Base-by-base conservation (phyloP, 1,284 basidiomycete species). In the Puccinia novopanici region DNA sequence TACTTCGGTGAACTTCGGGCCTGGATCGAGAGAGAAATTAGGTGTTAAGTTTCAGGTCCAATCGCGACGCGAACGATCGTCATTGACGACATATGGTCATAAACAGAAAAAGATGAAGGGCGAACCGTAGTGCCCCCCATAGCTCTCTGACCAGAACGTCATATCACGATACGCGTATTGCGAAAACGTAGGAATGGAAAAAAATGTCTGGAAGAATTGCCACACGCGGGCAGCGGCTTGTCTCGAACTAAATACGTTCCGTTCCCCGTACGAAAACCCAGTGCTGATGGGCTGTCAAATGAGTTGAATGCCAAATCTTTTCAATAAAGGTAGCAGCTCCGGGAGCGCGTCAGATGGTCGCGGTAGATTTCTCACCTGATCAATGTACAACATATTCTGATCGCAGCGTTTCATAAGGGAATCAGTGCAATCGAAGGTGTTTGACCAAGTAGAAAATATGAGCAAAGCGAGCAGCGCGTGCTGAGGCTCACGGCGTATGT, bases 301-400 rank as follows among this genome's bases (percentile, higher is more conserved):
- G 27, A 42, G 30, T 24, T 73, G 6, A n/a, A 34, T n/a, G 1
- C 19, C n/a, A 52, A 1, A 34, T 24, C 12, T 22, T 19, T 50
- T 48, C 24, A 71, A 52, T 5, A 40, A n/a, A 55, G 17, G 27
- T 22, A 15, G 3, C 13, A 6, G 1, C 59, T 63, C 55, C 3
- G 3, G 34, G 34, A 34, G 34, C 59, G 59, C 59, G 19, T 13
- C 57, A 17, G 8, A 40, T 22, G 34, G n/a, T 22, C 34, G 40
- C 34, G 19, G 50, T 52, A 12, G 50, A 57, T 24, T 5, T 48
- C 59, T 68, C 19, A 80, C 79, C 61, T 91, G 91, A 84, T 92
- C 91, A 73, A 92, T 90, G 83, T 91, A 92, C 67, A 92, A 90
- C 91, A 90, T 89, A 84, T 91, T 90, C 79, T 80, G 34, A n/a